Conservation (phyloP, 1,139 yeast species). For the Candida frijolesensis region DNA sequence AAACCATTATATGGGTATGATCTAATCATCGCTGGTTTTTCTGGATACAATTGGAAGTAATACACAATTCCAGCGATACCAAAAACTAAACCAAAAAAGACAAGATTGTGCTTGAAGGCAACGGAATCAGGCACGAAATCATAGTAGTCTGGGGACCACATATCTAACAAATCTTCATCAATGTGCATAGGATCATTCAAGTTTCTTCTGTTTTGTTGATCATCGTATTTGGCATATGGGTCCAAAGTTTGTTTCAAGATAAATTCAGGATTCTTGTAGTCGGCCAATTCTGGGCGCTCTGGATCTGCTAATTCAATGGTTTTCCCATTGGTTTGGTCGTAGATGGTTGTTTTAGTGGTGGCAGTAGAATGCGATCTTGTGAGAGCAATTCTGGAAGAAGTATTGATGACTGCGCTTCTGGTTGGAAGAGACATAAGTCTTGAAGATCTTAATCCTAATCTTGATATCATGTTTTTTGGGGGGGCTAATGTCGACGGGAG, state of each 20-base stretch:
- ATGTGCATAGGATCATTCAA: conserved; percentile 70
- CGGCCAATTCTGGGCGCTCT: conserved; percentile 46
- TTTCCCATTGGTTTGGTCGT: conserved; percentile 45
- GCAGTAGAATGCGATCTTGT: conserved; percentile 37
- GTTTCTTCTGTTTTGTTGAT: conserved; percentile 81
- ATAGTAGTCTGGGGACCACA: conserved; percentile 86
- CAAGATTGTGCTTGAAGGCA: conserved; percentile 56
- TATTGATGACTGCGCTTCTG: background rate
- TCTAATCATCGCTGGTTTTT: conserved; percentile 68
- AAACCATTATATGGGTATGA: conserved; percentile 76
- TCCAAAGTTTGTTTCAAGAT: conserved; percentile 65
- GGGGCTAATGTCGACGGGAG: background rate
- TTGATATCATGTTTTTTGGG: conserved; percentile 26
- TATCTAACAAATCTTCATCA: conserved; percentile 72
- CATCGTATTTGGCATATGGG: conserved; percentile 77
- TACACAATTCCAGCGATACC: conserved; percentile 58
- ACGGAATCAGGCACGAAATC: conserved; percentile 60
- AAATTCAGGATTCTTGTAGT: conserved; percentile 43
- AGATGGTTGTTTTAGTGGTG: conserved; percentile 29
- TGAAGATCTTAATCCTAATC: conserved; percentile 26
- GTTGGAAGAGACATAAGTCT: conserved; percentile 13
- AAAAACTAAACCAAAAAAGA: conserved; percentile 58
- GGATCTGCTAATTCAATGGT: conserved; percentile 48
- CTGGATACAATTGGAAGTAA: conserved; percentile 66
- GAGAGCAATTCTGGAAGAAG: conserved; percentile 3